Evolutionary conservation across 208 protist species (phyloP), one percentile per base, ranked within the genome.

Genomic region (Trypanosoma scelopori): DNA sequence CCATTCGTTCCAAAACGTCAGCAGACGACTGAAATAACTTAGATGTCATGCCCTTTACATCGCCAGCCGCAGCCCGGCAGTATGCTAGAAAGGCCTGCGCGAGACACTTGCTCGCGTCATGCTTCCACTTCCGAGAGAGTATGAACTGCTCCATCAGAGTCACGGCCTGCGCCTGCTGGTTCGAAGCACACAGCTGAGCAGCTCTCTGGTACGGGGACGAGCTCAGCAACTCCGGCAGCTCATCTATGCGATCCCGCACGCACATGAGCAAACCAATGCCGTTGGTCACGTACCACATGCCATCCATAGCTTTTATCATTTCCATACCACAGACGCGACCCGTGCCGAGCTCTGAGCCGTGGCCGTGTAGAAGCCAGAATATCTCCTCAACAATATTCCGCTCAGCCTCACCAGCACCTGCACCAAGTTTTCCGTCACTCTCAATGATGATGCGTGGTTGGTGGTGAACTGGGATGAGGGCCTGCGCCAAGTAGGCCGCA

Each of bases 201-300:
- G 60, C 60, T 13, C 27, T 13, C 37, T 46, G 20, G 20, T 57
- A 56, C n/a, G 50, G 50, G n/a, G 60, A 55, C 15, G 49, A 30
- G 27, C 6, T 41, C 11, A 55, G 22, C 50, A 41, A 20, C 7
- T 42, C 37, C 16, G 22, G 9, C 20, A 65, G 35, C 16, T 35
- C 28, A 30, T 57, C 49, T 25, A 46, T 13, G 22, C 43, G 20
- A 48, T 55, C 49, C 15, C 20, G 23, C 16, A 35, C 12, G 22
- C 9, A 30, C 11, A 27, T 16, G 27, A 83, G 56, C 11, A 89
- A 58, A 22, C 82, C 76, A 7, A 89, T 65, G 7, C 47, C 64
- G 59, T 85, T 85, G 25, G 82, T 85, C 23, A 89, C 22, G 62
- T 89, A 89, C 23, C 69, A 71, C 48, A 79, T 69, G 5, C 58